Percentiles rank a stretch among this genome's conserved stretches.
phyloP scores from a whole-genome alignment of 257 asterid species.

The Solanum virginianum region DNA sequence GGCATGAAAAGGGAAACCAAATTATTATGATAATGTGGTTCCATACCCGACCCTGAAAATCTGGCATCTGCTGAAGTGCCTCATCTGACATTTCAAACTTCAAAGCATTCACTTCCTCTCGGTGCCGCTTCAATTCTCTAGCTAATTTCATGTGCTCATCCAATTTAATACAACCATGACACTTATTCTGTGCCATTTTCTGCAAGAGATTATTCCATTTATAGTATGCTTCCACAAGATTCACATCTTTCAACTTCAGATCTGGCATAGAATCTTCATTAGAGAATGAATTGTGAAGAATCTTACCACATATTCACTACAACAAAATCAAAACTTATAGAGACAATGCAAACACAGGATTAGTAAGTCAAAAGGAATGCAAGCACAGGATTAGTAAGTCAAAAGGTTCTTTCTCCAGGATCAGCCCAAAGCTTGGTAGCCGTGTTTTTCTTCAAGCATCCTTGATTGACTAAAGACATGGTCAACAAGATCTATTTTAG shows the following conservation, averaged over 20 bases:
- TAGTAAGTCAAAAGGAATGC: background rate
- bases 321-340: background rate
- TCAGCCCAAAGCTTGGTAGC: background rate
- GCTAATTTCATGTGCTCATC: conserved; percentile 80
- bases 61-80: conserved; percentile 99
- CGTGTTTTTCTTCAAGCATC: background rate
- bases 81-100: conserved; percentile 92
- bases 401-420: background rate
- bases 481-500: background rate
- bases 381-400: background rate
- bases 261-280: conserved; percentile 34
- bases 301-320: background rate
- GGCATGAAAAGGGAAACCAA: background rate
- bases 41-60: conserved; percentile 96
- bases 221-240: conserved; percentile 50
- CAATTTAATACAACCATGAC: conserved; percentile 81
- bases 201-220: conserved; percentile 64
- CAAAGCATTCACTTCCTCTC: conserved; percentile 66
- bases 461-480: background rate
- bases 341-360: background rate
- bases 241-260: conserved; percentile 68
- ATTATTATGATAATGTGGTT: background rate
- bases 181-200: conserved; percentile 81
- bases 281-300: background rate
- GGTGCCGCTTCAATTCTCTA: conserved; percentile 45